These are phyloP conservation scores for Cyclotella atomus DNA, from an alignment of 108 stramenopile genomes.

Conservation along the genomic window DNA sequence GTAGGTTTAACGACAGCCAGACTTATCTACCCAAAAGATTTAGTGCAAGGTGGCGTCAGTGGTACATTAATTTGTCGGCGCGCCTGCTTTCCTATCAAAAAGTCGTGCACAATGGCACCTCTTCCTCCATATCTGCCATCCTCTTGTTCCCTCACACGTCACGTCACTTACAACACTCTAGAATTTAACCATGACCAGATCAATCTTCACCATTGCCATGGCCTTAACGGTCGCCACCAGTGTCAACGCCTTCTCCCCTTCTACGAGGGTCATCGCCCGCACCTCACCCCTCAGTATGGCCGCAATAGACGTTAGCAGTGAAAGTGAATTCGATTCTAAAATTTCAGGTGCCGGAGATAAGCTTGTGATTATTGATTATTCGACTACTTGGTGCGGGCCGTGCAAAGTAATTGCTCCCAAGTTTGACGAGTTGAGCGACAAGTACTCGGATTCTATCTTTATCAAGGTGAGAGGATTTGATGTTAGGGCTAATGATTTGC, in stretches of 20 bases:
- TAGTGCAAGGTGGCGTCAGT: too few relatives aligned
- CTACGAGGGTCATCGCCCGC: constrained; percentile 18
- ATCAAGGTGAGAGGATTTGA: constrained; percentile 63
- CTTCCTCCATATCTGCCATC: neutral
- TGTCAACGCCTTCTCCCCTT: constrained; percentile 23
- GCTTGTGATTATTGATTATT: constrained; percentile 94
- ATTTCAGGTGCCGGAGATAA: constrained; percentile 58
- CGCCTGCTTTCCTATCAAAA: too few relatives aligned
- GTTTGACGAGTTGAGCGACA: constrained; percentile 85
- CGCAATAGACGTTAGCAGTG: constrained; percentile 73
- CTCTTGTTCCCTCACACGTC: neutral
- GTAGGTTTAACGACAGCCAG: neutral
- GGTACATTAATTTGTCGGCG: too few relatives aligned
- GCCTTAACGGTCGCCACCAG: constrained; percentile 20
- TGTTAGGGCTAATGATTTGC: neutral
- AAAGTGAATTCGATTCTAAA: constrained; percentile 72
- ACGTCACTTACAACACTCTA: neutral
- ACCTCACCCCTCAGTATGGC: constrained; percentile 48
- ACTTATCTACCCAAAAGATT: neutral
- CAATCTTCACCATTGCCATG: constrained; percentile 29
- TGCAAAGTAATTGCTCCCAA: constrained; percentile 93
- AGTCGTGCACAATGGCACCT: neutral
- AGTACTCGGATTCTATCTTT: constrained; percentile 84
- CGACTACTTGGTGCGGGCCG: constrained; percentile 97
- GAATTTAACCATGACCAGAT: constrained; percentile 34